phyloP scores from a whole-genome alignment of 768 basidiomycete species.

The Suillus weaverae region DNA sequence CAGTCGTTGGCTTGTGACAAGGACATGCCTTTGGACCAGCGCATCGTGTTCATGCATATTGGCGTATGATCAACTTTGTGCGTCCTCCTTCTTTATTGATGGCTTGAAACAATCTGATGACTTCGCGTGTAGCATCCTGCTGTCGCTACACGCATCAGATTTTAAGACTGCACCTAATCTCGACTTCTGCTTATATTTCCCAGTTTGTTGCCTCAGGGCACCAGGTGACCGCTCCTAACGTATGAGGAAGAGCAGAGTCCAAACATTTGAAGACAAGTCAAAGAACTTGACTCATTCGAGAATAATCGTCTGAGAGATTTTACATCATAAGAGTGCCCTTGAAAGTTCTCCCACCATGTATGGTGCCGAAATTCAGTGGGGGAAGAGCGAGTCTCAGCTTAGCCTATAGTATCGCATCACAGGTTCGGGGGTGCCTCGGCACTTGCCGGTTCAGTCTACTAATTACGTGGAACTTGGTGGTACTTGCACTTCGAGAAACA shows the following conservation, averaged over 20 bases:
- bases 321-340: no score
- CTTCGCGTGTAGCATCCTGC: background rate
- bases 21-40: background rate
- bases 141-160: background rate
- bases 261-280: no score
- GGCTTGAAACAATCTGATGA: no score
- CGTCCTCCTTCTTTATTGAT: background rate
- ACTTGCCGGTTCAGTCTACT: background rate
- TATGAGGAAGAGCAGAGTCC: background rate
- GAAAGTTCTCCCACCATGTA: no score
- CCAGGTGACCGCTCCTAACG: background rate
- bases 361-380: no score
- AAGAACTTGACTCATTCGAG: no score
- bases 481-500: background rate
- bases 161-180: background rate
- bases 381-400: no score
- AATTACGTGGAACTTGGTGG: background rate
- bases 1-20: background rate
- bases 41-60: slow-evolving; percentile 8
- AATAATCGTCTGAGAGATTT: no score
- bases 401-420: no score
- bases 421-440: background rate
- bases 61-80: slow-evolving; percentile 1
- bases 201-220: background rate
- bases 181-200: background rate